These are phyloP conservation scores for Trichosporon sp. DNA, from an alignment of 1,284 basidiomycete genomes.

Conservation along the genomic window DNA sequence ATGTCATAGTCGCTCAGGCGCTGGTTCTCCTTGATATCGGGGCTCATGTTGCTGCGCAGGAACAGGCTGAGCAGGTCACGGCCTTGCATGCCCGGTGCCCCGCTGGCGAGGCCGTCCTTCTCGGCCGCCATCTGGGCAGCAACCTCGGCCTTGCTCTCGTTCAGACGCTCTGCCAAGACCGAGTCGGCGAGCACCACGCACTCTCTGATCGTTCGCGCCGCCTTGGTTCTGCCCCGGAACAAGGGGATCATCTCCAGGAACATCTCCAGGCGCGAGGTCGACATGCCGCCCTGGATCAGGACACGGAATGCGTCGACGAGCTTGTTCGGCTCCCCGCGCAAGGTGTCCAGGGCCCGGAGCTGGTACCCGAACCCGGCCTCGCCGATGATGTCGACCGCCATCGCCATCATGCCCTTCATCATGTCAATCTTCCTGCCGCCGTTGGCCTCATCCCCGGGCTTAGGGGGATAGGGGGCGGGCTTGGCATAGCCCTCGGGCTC, in stretches of 20 bases:
- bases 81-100: conserved; percentile 58
- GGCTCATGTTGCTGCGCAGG: conserved; percentile 64
- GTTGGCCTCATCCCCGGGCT: conserved; percentile 27
- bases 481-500: background rate
- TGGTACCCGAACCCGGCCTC: conserved; percentile 67
- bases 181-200: conserved; percentile 52
- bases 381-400: conserved; percentile 70
- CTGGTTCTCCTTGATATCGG: conserved; percentile 62
- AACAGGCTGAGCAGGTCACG: conserved; percentile 27
- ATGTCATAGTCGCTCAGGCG: conserved; percentile 68
- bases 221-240: conserved; percentile 49
- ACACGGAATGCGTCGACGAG: conserved; percentile 43
- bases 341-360: conserved; percentile 49
- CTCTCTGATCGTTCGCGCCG: conserved; percentile 53
- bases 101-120: conserved; percentile 5
- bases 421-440: conserved; percentile 59
- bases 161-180: background rate
- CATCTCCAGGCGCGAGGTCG: conserved; percentile 62
- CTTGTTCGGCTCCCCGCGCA: conserved; percentile 35
- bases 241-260: conserved; percentile 67
- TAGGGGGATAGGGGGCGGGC: conserved; percentile 22
- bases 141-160: background rate
- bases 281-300: conserved; percentile 41
- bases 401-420: conserved; percentile 63
- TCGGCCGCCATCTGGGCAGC: background rate